Evolutionary conservation across 2,329 filamentous ascomycete genomes (phyloP).

Genomic region (Ceratocystis lukuohia): DNA sequence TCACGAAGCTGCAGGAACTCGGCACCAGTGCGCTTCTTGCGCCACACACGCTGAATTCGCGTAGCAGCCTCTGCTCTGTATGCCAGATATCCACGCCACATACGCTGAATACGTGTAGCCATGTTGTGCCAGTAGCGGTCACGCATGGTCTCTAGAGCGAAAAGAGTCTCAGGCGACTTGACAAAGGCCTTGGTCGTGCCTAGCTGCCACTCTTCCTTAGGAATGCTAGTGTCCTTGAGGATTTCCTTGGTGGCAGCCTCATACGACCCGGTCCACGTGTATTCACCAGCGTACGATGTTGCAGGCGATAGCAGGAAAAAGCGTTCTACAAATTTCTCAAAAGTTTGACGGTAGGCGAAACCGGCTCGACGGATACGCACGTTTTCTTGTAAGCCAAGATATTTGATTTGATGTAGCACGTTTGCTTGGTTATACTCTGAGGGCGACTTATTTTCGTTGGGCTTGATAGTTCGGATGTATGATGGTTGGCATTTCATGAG

Average conservation of each 20-base stretch:
- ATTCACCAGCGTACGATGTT: conserved; percentile 91
- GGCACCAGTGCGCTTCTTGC: conserved; percentile 78
- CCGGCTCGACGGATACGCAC: conserved; percentile 91
- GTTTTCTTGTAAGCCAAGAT: conserved; percentile 97
- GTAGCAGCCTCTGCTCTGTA: conserved; percentile 88
- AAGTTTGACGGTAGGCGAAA: conserved; percentile 92
- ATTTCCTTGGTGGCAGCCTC: conserved; percentile 84
- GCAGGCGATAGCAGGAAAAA: conserved; percentile 93
- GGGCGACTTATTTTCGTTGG: conserved; percentile 96
- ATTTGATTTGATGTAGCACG: conserved; percentile 96
- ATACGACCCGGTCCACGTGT: conserved; percentile 83
- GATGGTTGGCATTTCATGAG: conserved; percentile 95
- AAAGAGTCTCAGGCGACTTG: conserved; percentile 92
- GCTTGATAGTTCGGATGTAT: conserved; percentile 98
- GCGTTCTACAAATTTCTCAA: conserved; percentile 94
- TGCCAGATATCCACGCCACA: conserved; percentile 90
- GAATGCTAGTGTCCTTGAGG: conserved; percentile 90
- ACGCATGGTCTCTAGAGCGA: conserved; percentile 93
- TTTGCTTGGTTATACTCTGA: conserved; percentile 85
- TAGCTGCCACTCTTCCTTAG: conserved; percentile 90
- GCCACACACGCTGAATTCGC: conserved; percentile 89
- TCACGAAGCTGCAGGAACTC: conserved; percentile 83
- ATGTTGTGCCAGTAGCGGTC: conserved; percentile 99
- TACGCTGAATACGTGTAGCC: conserved; percentile 92
- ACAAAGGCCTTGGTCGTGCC: conserved; percentile 96